These are phyloP conservation scores for Puccinellia tenuiflora DNA, from an alignment of 176 grass and related monocot species.

Conservation along the genomic window DNA sequence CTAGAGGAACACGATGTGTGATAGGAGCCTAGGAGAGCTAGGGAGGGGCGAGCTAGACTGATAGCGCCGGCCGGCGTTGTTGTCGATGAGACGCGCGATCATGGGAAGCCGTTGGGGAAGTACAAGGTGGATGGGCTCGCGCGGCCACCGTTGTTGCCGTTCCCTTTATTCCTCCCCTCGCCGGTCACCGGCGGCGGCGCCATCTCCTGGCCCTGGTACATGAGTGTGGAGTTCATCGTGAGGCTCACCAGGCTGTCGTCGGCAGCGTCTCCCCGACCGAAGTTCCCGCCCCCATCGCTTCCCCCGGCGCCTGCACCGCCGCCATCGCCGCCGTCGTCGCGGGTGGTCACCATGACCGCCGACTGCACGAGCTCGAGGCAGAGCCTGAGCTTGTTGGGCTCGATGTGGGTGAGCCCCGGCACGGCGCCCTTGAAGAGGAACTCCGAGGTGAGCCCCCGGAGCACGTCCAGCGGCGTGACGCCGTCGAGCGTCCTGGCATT, in stretches of 20 bases:
- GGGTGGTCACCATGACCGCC: conserved; percentile 72
- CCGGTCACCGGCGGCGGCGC: conserved; percentile 22
- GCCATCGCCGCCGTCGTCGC: conserved; percentile 49
- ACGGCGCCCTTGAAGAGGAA: conserved; percentile 99
- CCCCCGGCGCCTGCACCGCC: conserved; percentile 14
- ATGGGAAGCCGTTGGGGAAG: conserved; percentile 70
- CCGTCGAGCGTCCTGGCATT: conserved; percentile 77
- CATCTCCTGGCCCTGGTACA: conserved; percentile 69
- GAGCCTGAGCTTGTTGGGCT: conserved; percentile 93
- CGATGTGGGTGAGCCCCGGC: conserved; percentile 81
- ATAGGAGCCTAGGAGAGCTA: too few relatives aligned
- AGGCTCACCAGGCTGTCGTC: conserved; percentile 85
- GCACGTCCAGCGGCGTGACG: conserved; percentile 79
- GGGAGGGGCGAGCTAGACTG: neutral
- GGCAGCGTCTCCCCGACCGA: conserved; percentile 32
- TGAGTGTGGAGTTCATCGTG: conserved; percentile 77
- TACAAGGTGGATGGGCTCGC: conserved; percentile 57
- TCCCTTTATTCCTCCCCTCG: conserved; percentile 44
- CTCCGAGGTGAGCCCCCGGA: conserved; percentile 89
- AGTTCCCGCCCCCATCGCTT: conserved; percentile 26
- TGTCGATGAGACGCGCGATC: neutral
- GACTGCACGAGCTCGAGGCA: conserved; percentile 98
- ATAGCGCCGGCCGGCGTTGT: neutral
- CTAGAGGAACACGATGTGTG: neutral
- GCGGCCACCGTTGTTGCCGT: conserved; percentile 13